Conservation (phyloP, 176 grass and related monocot species). For the Oryza brachyantha region DNA sequence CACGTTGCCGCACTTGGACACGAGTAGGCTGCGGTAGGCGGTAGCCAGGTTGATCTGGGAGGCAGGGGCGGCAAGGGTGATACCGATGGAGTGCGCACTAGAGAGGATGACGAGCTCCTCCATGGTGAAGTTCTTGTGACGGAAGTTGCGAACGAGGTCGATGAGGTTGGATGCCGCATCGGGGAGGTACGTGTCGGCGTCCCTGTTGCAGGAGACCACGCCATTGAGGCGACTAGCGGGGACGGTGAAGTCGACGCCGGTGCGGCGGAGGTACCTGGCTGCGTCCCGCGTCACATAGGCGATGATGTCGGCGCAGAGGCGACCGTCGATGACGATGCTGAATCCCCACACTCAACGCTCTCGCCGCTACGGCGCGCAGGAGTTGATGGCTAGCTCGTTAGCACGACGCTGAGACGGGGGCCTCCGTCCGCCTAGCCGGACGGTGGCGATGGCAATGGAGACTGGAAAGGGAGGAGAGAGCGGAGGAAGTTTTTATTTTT, state of each 20-base stretch:
- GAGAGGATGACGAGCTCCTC: constrained; percentile 54
- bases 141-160: constrained; percentile 16
- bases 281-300: constrained; percentile 58
- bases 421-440: too few species aligned
- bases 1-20: neutral
- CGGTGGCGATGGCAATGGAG: too few species aligned
- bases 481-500: too few species aligned
- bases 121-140: constrained; percentile 10
- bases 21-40: neutral
- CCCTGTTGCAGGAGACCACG: neutral
- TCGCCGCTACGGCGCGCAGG: too few species aligned
- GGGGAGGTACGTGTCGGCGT: constrained; percentile 24
- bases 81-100: constrained; percentile 55
- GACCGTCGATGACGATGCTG: too few species aligned
- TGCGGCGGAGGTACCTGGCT: constrained; percentile 18
- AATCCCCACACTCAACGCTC: too few species aligned
- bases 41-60: neutral
- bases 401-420: too few species aligned
- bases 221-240: constrained; percentile 47
- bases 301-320: constrained; percentile 64
- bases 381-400: too few species aligned
- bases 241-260: constrained; percentile 26
- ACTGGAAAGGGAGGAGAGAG: too few species aligned
- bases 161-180: constrained; percentile 8
- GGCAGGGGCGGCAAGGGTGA: constrained; percentile 23